Conservation (phyloP, 805 yeast genomes). For the Zygosaccharomyces kombuchaensis region DNA sequence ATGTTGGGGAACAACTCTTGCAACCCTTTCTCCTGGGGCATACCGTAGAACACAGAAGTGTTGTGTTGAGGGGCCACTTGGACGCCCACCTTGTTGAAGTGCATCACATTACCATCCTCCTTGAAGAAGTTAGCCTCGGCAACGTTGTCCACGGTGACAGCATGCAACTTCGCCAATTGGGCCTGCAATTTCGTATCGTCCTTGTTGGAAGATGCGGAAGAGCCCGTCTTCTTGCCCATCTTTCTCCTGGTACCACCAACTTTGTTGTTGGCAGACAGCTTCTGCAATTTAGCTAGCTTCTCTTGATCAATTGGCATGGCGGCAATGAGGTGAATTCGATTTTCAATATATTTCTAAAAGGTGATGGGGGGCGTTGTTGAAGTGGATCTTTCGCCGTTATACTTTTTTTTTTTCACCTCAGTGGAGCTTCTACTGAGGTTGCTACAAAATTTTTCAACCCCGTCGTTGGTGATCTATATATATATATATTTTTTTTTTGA, state of each 20-base stretch:
- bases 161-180: slow-evolving; percentile 82
- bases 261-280: slow-evolving; percentile 68
- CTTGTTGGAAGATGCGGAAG: slow-evolving; percentile 53
- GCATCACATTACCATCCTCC: slow-evolving; percentile 93
- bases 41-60: slow-evolving; percentile 93
- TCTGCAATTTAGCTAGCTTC: slow-evolving; percentile 88
- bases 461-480: neutral
- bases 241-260: slow-evolving; percentile 88
- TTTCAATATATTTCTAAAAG: neutral
- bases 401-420: neutral
- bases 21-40: slow-evolving; percentile 86
- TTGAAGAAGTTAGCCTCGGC: slow-evolving; percentile 98
- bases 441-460: slow-evolving; percentile 11
- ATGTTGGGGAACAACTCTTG: slow-evolving; percentile 91
- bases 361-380: neutral
- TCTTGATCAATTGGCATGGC: slow-evolving; percentile 90
- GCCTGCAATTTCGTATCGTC: slow-evolving; percentile 90
- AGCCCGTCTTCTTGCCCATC: slow-evolving; percentile 64
- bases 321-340: neutral
- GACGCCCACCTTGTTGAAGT: slow-evolving; percentile 93
- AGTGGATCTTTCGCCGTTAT: neutral
- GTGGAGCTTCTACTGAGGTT: neutral
- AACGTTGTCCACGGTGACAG: slow-evolving; percentile 80
- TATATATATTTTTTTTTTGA: too few species aligned
- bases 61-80: slow-evolving; percentile 88